These are phyloP conservation scores for Plectosphaerella sp. DNA, from an alignment of 2,329 filamentous ascomycete species.

Conservation along the genomic window DNA sequence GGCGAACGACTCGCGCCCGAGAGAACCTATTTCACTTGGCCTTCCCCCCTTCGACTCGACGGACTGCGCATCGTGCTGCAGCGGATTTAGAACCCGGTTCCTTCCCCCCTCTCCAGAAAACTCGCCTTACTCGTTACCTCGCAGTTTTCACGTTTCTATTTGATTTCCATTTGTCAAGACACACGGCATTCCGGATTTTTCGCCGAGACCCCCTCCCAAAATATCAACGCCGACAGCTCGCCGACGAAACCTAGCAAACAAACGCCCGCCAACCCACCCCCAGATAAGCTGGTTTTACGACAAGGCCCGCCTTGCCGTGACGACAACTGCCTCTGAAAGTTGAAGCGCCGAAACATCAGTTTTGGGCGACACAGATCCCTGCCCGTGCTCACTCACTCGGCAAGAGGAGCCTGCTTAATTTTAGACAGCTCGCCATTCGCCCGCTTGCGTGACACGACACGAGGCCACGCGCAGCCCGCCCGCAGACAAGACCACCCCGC, in stretches of 20 bases:
- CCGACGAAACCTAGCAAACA: not conserved
- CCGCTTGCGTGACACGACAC: not conserved
- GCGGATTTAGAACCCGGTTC: too few relatives aligned
- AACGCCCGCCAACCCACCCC: too few relatives aligned
- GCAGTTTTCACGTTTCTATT: not conserved
- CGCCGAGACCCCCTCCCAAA: not conserved
- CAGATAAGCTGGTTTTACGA: too few relatives aligned
- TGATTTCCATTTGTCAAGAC: not conserved
- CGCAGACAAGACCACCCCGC: not conserved
- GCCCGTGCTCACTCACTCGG: too few relatives aligned
- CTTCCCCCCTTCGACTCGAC: not conserved
- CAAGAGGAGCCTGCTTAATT: not conserved
- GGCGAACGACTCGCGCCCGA: not conserved
- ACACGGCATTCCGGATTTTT: not conserved
- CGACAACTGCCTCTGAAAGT: too few relatives aligned
- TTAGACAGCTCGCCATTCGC: not conserved
- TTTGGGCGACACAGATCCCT: too few relatives aligned
- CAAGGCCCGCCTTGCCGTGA: too few relatives aligned
- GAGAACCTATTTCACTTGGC: too few relatives aligned
- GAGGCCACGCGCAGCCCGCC: not conserved
- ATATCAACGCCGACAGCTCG: not conserved
- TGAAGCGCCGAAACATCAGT: too few relatives aligned
- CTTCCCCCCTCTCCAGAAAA: too few relatives aligned
- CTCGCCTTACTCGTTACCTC: not conserved
- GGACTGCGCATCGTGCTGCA: not conserved